phyloP scores from a whole-genome alignment of 2,329 filamentous ascomycete genomes.

The Cercospora citrullina region DNA sequence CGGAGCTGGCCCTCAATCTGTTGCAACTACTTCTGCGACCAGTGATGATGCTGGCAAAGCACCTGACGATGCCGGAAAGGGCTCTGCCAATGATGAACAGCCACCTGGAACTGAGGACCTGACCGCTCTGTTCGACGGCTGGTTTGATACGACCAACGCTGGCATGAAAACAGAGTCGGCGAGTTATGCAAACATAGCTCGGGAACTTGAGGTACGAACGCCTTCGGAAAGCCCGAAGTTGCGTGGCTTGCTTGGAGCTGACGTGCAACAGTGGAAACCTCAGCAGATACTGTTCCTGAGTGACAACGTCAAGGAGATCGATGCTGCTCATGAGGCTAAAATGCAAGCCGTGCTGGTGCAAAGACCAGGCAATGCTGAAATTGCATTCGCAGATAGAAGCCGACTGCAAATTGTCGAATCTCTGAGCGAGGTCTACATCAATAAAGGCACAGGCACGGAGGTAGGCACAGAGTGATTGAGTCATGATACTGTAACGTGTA shows the following conservation, averaged over 20 bases:
- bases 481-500: background rate
- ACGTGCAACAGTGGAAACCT: constrained; percentile 43
- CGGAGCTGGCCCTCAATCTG: constrained; percentile 5
- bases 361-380: constrained; percentile 68
- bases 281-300: constrained; percentile 73
- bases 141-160: constrained; percentile 80
- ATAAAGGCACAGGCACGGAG: constrained; percentile 13
- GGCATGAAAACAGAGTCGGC: constrained; percentile 67
- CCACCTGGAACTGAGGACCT: constrained; percentile 56
- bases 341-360: constrained; percentile 49
- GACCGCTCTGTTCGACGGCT: constrained; percentile 60
- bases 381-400: constrained; percentile 53
- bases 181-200: constrained; percentile 68
- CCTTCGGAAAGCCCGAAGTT: background rate
- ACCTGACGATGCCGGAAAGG: constrained; percentile 10
- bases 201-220: constrained; percentile 41
- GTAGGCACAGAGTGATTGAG: constrained; percentile 8
- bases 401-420: constrained; percentile 32
- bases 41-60: constrained; percentile 15
- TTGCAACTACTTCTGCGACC: constrained; percentile 6
- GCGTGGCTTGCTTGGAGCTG: background rate
- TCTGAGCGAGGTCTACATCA: constrained; percentile 29
- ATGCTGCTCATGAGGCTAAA: constrained; percentile 46
- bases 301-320: constrained; percentile 66
- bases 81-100: constrained; percentile 7